These are phyloP conservation scores for Harrya chromipes DNA, from an alignment of 768 basidiomycete genomes.

Conservation along the genomic window DNA sequence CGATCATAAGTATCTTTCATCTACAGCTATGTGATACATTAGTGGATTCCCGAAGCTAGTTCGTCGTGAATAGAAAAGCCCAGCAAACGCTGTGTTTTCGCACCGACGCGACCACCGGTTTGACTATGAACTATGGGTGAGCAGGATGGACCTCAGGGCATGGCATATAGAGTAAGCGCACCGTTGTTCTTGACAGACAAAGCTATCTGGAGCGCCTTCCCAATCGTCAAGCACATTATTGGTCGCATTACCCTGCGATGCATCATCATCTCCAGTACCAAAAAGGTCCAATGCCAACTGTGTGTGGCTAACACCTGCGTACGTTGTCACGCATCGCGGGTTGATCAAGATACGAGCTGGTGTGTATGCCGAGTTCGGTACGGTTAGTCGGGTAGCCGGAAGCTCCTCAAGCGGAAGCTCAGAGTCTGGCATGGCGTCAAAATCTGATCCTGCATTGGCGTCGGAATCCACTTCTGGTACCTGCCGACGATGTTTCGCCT, in stretches of 20 bases:
- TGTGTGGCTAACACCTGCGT: conserved; percentile 95
- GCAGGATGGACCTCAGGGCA: not conserved
- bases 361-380: conserved; percentile 85
- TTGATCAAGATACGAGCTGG: conserved; percentile 94
- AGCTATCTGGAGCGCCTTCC: conserved; percentile 95
- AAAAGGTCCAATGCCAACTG: conserved; percentile 94
- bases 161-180: conserved; percentile 30
- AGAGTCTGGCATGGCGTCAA: conserved; percentile 78
- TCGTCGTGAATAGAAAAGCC: conserved; percentile 83
- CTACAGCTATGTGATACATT: not conserved
- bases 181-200: conserved; percentile 96
- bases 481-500: conserved; percentile 31
- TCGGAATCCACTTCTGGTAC: conserved; percentile 52
- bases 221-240: conserved; percentile 92
- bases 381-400: conserved; percentile 45
- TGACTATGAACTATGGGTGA: conserved; percentile 42
- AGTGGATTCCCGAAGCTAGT: conserved; percentile 32
- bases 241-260: conserved; percentile 38
- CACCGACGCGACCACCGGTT: conserved; percentile 85
- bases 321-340: conserved; percentile 95
- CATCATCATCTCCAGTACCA: conserved; percentile 69
- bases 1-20: not conserved
- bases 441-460: conserved; percentile 83
- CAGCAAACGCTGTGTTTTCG: conserved; percentile 82
- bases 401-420: conserved; percentile 36